Evolutionary conservation across 1,284 basidiomycete genomes (phyloP), one percentile per base, ranked within the genome.

Genomic region (Uromyces viciae-fabae): DNA sequence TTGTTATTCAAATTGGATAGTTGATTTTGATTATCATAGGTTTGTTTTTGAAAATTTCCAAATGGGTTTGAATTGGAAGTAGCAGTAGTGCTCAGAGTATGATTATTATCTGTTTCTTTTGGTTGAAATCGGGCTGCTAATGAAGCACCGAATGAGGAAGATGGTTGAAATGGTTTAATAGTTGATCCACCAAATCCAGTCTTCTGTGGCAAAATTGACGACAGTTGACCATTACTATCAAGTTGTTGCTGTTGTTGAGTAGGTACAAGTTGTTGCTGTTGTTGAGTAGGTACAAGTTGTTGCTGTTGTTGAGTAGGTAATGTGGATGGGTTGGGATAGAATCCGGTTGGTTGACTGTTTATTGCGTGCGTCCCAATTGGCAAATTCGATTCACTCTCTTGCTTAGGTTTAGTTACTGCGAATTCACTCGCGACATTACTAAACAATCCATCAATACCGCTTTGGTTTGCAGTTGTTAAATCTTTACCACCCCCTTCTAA

Each of bases 151-250:
- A 98, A 98, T 42, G 90, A 92, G 0, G 92, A 94, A 0, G 92
- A 90, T 1, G 95, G 95, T 86, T 95, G 94, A 90, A 98, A 98
- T 1, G 93, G 89, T 86, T 94, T 95, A 83, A 97, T 85, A 4
- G 82, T 82, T 22, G 86, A 87, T 1, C 91, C 92, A 36, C 89
- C 88, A 83, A 92, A 93, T 0, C 95, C 95, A 0, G 95, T 97
- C 52, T 88, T 85, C 84, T 97, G 94, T 0, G 92, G 87, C 84
- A 91, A 90, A 8, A 95, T 83, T n/a, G 83, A 75, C 11, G 71
- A 28, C 11, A 75, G 79, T 14, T n/a, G n/a, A n/a, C 75, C 28
- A 36, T 68, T 75, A 71, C 66, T 40, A 56, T 69, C 4, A 68
- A 81, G 78, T 17, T 78, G 81, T 33, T 68, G 75, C 17, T 17